A percentile compares a stretch with the other conserved stretches of the same genome.
phyloP scores from a whole-genome alignment of 139 green algal genomes.

The Trebouxia sp. region DNA sequence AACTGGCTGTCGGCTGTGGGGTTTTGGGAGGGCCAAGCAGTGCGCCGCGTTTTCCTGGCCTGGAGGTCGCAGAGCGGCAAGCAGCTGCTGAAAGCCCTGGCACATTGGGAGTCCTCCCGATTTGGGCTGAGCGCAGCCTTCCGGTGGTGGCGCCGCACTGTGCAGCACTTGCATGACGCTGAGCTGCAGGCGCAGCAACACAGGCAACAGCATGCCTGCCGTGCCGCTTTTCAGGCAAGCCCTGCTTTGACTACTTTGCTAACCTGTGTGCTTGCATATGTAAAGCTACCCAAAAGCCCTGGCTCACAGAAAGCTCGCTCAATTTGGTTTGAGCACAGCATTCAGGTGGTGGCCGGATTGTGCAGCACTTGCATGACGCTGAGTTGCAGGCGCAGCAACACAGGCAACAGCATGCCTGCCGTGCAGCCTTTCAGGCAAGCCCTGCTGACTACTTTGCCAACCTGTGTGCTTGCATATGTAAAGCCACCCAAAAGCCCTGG shows the following conservation, averaged over 20 bases:
- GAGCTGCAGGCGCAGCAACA: background rate
- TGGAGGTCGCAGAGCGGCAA: background rate
- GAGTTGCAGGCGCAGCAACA: background rate
- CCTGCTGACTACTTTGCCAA: too few species aligned
- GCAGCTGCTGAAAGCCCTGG: background rate
- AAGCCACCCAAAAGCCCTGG: constrained; percentile 15
- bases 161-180: constrained; percentile 10
- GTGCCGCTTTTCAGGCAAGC: constrained; percentile 16
- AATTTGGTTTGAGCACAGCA: background rate
- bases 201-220: constrained; percentile 15
- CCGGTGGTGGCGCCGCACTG: constrained; percentile 10
- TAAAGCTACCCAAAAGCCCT: too few species aligned
- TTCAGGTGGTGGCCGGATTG: constrained; percentile 17
- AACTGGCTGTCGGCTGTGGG: constrained; percentile 18
- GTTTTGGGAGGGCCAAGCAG: constrained; percentile 15
- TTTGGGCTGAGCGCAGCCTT: background rate
- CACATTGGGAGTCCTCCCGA: background rate
- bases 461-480: background rate
- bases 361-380: constrained; percentile 10
- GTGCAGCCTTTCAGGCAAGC: constrained; percentile 18
- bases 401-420: constrained; percentile 15
- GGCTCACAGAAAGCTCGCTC: background rate
- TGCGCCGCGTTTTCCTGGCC: background rate
- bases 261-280: background rate
- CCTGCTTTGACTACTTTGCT: too few species aligned